Percentiles rank a stretch among this genome's conserved stretches.
Evolutionary conservation across 805 yeast species (phyloP).

Genomic region (Teunomyces aglyptinius): DNA sequence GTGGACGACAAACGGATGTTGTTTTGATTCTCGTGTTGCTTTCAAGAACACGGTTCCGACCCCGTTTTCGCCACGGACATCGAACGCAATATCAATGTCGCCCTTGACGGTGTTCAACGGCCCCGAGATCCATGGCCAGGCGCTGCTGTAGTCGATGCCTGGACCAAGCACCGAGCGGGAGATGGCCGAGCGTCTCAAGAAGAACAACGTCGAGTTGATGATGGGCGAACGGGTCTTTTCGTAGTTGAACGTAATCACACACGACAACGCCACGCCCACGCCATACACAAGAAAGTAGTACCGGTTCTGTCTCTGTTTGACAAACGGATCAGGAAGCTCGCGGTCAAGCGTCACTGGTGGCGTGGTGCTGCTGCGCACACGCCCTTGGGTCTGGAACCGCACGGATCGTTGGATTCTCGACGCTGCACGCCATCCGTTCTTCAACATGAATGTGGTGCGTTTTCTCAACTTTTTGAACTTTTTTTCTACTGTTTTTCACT

Average conservation of each 20-base stretch:
- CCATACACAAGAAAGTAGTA: slow-evolving; percentile 50
- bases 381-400: not conserved
- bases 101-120: slow-evolving; percentile 82
- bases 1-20: slow-evolving; percentile 43
- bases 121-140: slow-evolving; percentile 90
- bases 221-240: slow-evolving; percentile 91
- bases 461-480: not conserved
- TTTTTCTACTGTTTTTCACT: not conserved
- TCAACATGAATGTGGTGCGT: not conserved
- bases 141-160: slow-evolving; percentile 67
- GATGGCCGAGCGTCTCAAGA: slow-evolving; percentile 68
- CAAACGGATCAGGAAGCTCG: slow-evolving; percentile 78
- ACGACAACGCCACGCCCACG: slow-evolving; percentile 37
- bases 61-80: slow-evolving; percentile 64
- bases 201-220: slow-evolving; percentile 81
- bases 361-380: not conserved
- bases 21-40: slow-evolving; percentile 65
- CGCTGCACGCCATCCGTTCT: no score
- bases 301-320: slow-evolving; percentile 51
- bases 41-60: slow-evolving; percentile 57
- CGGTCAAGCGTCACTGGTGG: slow-evolving; percentile 58
- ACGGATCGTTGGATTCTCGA: no score
- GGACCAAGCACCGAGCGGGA: slow-evolving; percentile 69
- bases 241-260: slow-evolving; percentile 76
- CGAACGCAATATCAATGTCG: slow-evolving; percentile 67